Evolutionary conservation across 352 stramenopile genomes (phyloP).

Genomic region (Phytophthora melonis): DNA sequence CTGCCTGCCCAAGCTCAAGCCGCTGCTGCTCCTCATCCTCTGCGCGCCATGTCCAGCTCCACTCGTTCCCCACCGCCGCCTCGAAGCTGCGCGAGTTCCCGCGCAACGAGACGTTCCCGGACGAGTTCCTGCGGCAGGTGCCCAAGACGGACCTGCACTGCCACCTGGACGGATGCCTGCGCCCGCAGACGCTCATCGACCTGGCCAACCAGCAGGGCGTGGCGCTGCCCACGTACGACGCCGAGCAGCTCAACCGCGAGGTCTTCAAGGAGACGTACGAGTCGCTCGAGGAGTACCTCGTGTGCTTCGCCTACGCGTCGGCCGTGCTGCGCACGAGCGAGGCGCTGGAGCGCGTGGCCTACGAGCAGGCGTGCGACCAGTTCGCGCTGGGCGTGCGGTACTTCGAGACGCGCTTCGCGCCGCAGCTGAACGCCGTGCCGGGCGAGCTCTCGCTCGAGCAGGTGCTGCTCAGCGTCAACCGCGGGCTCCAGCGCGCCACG

Average conservation of each 20-base stretch:
- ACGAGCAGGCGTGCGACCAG: constrained; percentile 87
- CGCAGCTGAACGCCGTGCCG: constrained; percentile 78
- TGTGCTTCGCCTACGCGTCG: constrained; percentile 82
- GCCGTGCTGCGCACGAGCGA: constrained; percentile 66
- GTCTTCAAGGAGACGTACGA: constrained; percentile 89
- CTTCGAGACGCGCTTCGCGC: constrained; percentile 89
- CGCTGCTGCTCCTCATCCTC: not conserved
- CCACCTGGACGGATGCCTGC: constrained; percentile 88
- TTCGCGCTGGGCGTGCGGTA: constrained; percentile 84
- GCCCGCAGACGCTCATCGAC: constrained; percentile 85
- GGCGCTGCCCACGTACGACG: constrained; percentile 80
- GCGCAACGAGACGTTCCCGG: constrained; percentile 63
- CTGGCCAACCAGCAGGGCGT: constrained; percentile 78
- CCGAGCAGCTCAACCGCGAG: constrained; percentile 54
- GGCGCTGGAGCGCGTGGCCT: constrained; percentile 86
- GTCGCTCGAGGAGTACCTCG: constrained; percentile 86
- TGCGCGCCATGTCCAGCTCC: constrained; percentile 20
- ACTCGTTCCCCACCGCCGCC: no score
- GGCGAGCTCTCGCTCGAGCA: constrained; percentile 75
- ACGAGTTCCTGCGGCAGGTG: constrained; percentile 76
- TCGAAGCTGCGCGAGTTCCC: constrained; percentile 43
- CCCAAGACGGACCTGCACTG: constrained; percentile 90
- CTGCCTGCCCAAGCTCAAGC: constrained; percentile 12
- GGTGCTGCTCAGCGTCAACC: constrained; percentile 75
- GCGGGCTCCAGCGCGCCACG: constrained; percentile 67